phyloP scores from a whole-genome alignment of 305 asterid species.

The Fraxinus ornus region DNA sequence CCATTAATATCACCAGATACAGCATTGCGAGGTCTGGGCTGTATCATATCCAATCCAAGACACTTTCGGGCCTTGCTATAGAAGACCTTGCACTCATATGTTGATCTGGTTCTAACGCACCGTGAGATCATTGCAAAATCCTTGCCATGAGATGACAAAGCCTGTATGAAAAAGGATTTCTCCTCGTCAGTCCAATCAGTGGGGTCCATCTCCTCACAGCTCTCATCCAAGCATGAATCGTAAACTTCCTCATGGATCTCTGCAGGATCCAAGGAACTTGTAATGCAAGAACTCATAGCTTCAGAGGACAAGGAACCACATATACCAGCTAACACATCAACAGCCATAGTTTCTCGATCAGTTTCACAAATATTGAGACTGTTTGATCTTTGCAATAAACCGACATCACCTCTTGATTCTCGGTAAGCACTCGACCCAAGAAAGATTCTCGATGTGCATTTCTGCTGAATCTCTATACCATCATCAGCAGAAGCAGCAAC shows the following conservation, averaged over 20 bases:
- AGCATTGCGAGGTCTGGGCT: conserved; percentile 40
- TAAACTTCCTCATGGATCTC: conserved; percentile 69
- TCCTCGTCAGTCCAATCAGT: conserved; percentile 93
- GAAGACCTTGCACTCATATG: conserved; percentile 80
- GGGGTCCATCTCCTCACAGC: conserved; percentile 79
- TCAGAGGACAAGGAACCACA: conserved; percentile 94
- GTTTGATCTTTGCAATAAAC: conserved; percentile 46
- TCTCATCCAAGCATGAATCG: conserved; percentile 88
- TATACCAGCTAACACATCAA: conserved; percentile 91
- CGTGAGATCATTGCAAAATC: conserved; percentile 76
- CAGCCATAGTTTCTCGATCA: conserved; percentile 82
- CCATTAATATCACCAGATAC: conserved; percentile 48
- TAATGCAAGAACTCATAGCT: conserved; percentile 94
- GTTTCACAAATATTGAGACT: conserved; percentile 56
- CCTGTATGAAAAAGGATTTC: conserved; percentile 65
- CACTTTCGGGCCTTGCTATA: conserved; percentile 86
- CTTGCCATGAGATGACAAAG: conserved; percentile 73
- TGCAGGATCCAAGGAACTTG: conserved; percentile 80
- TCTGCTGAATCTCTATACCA: conserved; percentile 46
- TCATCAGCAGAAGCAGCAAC: conserved; percentile 61
- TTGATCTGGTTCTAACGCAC: conserved; percentile 60
- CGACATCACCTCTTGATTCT: conserved; percentile 37
- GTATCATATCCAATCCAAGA: conserved; percentile 65
- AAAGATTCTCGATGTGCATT: conserved; percentile 42
- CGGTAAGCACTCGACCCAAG: conserved; percentile 41